Percentiles rank a stretch among this genome's conserved stretches.
Evolutionary conservation across 495 filamentous ascomycete species (phyloP).

Genomic region (Penicillium pancosmium): DNA sequence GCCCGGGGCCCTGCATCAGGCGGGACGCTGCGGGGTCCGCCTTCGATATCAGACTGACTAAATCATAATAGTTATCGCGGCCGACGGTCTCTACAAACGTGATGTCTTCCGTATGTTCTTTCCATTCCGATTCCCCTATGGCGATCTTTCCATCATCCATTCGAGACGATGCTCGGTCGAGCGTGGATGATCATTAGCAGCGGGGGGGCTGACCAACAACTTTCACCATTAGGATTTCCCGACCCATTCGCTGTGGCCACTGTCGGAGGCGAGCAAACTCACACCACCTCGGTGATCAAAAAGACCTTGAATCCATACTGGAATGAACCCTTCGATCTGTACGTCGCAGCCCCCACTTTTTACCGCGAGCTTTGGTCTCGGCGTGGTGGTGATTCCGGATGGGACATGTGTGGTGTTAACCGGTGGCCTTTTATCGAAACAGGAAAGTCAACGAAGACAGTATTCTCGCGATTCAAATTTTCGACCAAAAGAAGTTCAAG

Average conservation of each 20-base stretch:
- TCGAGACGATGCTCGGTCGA: not conserved
- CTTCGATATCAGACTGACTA: slow-evolving; percentile 23
- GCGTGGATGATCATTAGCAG: not conserved
- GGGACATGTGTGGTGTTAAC: slow-evolving; percentile 9
- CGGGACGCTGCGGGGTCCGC: slow-evolving; percentile 28
- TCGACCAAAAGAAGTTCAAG: slow-evolving; percentile 99
- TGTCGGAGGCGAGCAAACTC: slow-evolving; percentile 93
- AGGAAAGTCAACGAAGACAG: slow-evolving; percentile 90
- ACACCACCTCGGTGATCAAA: slow-evolving; percentile 93
- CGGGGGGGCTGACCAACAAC: slow-evolving; percentile 23
- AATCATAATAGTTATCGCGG: slow-evolving; percentile 79
- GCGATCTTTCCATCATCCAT: not conserved
- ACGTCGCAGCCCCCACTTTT: slow-evolving; percentile 33
- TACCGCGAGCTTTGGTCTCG: slow-evolving; percentile 24
- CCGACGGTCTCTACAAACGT: slow-evolving; percentile 96
- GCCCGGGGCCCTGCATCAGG: slow-evolving; percentile 1
- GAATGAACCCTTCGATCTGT: slow-evolving; percentile 99
- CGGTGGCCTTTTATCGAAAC: not conserved
- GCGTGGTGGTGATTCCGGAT: slow-evolving; percentile 9
- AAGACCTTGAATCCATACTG: slow-evolving; percentile 98
- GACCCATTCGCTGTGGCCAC: slow-evolving; percentile 98
- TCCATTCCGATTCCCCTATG: not conserved
- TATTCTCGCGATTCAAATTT: slow-evolving; percentile 96
- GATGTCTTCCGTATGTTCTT: slow-evolving; percentile 85
- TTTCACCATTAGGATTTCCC: slow-evolving; percentile 72